These are phyloP conservation scores for Oryza punctata DNA, from an alignment of 176 grass and related monocot genomes.

Conservation along the genomic window DNA sequence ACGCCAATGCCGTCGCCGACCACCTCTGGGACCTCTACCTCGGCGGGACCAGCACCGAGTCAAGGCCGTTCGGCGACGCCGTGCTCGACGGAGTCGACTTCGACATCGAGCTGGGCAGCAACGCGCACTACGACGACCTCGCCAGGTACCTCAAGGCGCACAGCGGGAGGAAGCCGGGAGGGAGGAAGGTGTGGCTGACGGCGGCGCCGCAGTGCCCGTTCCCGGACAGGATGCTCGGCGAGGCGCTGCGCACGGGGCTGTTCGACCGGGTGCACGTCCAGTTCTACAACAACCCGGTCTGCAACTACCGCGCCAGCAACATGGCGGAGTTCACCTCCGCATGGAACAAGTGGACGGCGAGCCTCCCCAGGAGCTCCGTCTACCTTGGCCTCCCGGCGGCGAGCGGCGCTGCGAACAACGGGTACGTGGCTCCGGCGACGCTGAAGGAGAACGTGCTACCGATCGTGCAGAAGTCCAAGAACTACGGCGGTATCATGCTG, in stretches of 20 bases:
- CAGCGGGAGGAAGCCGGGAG: background rate
- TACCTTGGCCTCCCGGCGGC: no score
- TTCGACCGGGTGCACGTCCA: constrained; percentile 26
- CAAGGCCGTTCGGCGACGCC: background rate
- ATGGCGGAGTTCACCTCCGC: background rate
- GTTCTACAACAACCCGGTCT: constrained; percentile 25
- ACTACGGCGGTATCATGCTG: constrained; percentile 31
- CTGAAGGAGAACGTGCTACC: constrained; percentile 8
- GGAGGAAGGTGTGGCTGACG: constrained; percentile 26
- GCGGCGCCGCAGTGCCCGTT: constrained; percentile 80
- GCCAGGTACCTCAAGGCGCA: background rate
- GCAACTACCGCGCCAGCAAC: background rate
- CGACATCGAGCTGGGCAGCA: background rate
- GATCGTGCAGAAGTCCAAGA: constrained; percentile 7
- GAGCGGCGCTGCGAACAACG: background rate
- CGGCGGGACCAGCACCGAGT: background rate
- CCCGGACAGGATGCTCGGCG: constrained; percentile 47
- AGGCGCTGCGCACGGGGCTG: constrained; percentile 27
- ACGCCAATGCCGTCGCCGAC: constrained; percentile 24
- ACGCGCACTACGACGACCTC: background rate
- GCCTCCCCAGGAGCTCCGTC: background rate
- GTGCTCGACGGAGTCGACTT: background rate
- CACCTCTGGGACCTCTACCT: constrained; percentile 21
- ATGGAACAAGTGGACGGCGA: background rate
- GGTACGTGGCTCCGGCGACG: background rate